Evolutionary conservation across 768 basidiomycete species (phyloP).

Genomic region (Kwoniella sp.): DNA sequence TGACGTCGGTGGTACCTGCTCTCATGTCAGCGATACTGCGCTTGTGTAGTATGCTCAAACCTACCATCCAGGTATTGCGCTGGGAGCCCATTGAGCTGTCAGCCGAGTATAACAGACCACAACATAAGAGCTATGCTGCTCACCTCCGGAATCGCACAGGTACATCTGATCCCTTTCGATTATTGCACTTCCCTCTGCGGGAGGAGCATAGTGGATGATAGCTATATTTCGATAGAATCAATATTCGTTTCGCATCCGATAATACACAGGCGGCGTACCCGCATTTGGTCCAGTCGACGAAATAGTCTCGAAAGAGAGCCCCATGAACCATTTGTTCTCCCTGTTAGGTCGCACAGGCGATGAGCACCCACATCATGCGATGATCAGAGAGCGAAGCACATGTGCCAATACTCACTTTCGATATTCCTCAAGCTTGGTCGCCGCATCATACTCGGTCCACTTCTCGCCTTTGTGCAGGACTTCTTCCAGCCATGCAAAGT

Average conservation of each 20-base stretch:
- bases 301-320: slow-evolving; percentile 88
- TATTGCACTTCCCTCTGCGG: slow-evolving; percentile 69
- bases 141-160: slow-evolving; percentile 85
- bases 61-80: slow-evolving; percentile 78
- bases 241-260: neutral
- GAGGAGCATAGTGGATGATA: slow-evolving; percentile 90
- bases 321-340: slow-evolving; percentile 76
- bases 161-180: slow-evolving; percentile 68
- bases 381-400: slow-evolving; percentile 2
- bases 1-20: slow-evolving; percentile 83
- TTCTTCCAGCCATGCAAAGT: slow-evolving; percentile 95
- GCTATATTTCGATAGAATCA: slow-evolving; percentile 60
- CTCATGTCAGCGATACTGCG: slow-evolving; percentile 9
- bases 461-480: slow-evolving; percentile 66
- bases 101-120: neutral
- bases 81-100: slow-evolving; percentile 42
- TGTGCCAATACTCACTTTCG: slow-evolving; percentile 65
- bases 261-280: slow-evolving; percentile 59
- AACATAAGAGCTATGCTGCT: slow-evolving; percentile 4
- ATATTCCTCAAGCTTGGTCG: slow-evolving; percentile 75
- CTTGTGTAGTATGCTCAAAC: neutral
- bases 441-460: slow-evolving; percentile 77
- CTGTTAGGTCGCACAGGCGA: no score
- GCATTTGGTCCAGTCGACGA: slow-evolving; percentile 90
- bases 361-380: neutral